phyloP scores from a whole-genome alignment of 768 basidiomycete genomes.

The Stropharia rugosoannulata region DNA sequence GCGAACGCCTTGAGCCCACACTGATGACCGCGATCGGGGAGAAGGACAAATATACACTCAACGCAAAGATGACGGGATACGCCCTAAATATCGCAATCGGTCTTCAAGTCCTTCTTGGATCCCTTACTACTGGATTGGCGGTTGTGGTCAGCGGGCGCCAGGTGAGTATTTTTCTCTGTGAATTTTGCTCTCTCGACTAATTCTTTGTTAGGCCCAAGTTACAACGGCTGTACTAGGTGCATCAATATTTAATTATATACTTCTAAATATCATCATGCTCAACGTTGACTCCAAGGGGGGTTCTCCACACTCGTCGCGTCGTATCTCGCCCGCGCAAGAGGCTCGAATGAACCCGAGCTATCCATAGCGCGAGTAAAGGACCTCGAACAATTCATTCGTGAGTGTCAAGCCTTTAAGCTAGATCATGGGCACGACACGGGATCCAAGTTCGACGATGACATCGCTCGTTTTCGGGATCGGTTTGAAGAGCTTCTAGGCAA shows the following conservation, averaged over 20 bases:
- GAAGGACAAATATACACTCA: constrained; percentile 42
- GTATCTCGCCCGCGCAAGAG: constrained; percentile 68
- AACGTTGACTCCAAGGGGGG: constrained; percentile 43
- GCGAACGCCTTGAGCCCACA: constrained; percentile 56
- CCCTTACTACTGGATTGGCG: constrained; percentile 65
- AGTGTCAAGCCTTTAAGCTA: constrained; percentile 54
- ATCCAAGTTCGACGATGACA: constrained; percentile 31
- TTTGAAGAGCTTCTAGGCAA: constrained; percentile 32
- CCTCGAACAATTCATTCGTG: constrained; percentile 66
- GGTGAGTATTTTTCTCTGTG: constrained; percentile 22
- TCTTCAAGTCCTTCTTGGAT: constrained; percentile 62
- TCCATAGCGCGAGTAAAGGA: constrained; percentile 56
- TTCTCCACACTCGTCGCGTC: constrained; percentile 67
- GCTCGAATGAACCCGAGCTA: constrained; percentile 70
- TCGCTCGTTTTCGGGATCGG: constrained; percentile 16
- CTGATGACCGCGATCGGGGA: constrained; percentile 45
- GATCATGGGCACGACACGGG: constrained; percentile 49
- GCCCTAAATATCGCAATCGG: constrained; percentile 51
- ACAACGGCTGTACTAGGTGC: constrained; percentile 37
- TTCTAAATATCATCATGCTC: background rate
- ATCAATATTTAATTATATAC: constrained; percentile 1
- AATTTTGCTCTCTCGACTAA: background rate
- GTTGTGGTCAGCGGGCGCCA: constrained; percentile 38
- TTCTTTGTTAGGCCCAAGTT: constrained; percentile 29
- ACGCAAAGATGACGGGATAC: constrained; percentile 41